Base-by-base conservation (phyloP, 345 rosid species). In the Euclidium syriacum region DNA sequence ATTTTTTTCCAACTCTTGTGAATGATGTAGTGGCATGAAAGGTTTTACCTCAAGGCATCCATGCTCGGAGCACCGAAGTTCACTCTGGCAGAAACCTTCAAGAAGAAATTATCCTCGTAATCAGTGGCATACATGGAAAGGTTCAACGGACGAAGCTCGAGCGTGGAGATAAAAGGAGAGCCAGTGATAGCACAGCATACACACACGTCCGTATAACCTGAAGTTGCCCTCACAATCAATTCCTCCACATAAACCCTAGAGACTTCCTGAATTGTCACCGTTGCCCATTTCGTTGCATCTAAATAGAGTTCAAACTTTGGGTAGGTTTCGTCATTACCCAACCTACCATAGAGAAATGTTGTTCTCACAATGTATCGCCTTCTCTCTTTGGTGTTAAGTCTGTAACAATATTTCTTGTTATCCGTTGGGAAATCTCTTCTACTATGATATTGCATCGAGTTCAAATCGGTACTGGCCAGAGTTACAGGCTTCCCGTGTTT, bases 281-380 rank as follows among this genome's bases (percentile, higher is more conserved):
- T 90, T 27, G 97, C 80, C 99, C 99, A 95, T 68, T 82, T 76
- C 0, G 99, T 95, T 25, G 96, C 85, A 72, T 95, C 97, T 56
- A 95, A 69, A 58, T 80, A 88, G 38, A 95, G 84, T 43, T 86
- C 80, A 64, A 95, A 95, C 70, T 90, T 82, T 0, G 99, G 99
- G 66, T 77, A 90, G 0, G 87, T 72, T 55, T 80, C 91, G 60
- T 83, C 90, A 52, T 70, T 79, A 38, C 67, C 80, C 41, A 46
- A 70, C 49, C 70, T 67, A 5, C 90, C 96, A 60, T 84, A 95
- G 62, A 67, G 75, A 81, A 95, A 95, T 9, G 99, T 95, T 30
- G 97, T 85, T 0, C 99, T 80, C n/a, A 90, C 89, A 20, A 95
- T 61, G 68, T 90, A 95, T 50, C 99, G 55, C 73, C 95, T 82